Evolutionary conservation across 805 yeast species (phyloP).

Genomic region (Myxozyma geophila): DNA sequence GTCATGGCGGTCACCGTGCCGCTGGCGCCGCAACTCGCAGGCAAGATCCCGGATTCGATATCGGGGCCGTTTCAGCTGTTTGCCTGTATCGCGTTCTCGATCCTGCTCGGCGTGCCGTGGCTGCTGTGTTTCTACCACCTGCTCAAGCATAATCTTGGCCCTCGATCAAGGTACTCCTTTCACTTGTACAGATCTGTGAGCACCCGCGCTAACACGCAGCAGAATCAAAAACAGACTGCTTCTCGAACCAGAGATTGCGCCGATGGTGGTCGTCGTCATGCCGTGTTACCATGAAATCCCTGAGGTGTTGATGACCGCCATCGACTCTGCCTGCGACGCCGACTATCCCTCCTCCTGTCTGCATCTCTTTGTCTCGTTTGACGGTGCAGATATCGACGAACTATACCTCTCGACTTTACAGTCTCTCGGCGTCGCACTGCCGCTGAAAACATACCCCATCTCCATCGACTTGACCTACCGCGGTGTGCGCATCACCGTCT

Average conservation of each 20-base stretch:
- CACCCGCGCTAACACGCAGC: neutral
- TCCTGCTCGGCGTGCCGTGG: constrained; percentile 28
- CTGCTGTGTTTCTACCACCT: constrained; percentile 27
- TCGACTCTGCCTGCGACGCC: constrained; percentile 30
- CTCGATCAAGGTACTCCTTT: constrained; percentile 11
- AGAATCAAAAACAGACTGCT: constrained; percentile 1
- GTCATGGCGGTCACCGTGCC: constrained; percentile 32
- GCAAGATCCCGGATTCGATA: constrained; percentile 17
- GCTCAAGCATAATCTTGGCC: constrained; percentile 18
- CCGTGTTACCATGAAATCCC: constrained; percentile 35
- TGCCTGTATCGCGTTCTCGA: constrained; percentile 23
- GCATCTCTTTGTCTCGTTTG: constrained; percentile 32
- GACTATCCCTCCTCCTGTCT: constrained; percentile 29
- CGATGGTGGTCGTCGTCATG: constrained; percentile 34
- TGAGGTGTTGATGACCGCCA: constrained; percentile 26
- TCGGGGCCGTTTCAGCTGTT: constrained; percentile 19
- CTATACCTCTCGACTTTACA: constrained; percentile 27
- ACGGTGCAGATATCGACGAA: constrained; percentile 31
- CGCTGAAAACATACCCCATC: constrained; percentile 25
- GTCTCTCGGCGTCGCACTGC: constrained; percentile 25
- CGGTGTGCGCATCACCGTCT: constrained; percentile 29
- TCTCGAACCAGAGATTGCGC: constrained; percentile 22
- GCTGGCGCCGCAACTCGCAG: constrained; percentile 21
- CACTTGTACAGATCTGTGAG: neutral
- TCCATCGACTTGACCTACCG: constrained; percentile 25